Evolutionary conservation across 2,329 filamentous ascomycete genomes (phyloP).

Genomic region (Zelopaecilomyces penicillatus): DNA sequence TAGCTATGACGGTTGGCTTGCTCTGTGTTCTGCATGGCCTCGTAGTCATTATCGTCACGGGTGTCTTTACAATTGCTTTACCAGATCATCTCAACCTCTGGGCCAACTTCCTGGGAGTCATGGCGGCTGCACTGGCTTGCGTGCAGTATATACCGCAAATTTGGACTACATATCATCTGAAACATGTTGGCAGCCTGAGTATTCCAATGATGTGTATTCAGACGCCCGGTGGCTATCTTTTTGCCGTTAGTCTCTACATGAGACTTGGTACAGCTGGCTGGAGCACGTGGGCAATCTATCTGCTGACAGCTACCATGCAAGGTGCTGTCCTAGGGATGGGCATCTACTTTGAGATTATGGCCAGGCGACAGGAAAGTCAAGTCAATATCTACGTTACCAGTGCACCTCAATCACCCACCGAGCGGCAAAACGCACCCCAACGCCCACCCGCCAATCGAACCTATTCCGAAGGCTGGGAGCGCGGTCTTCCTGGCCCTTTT

Average conservation of each 20-base stretch:
- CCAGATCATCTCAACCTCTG: constrained; percentile 61
- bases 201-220: constrained; percentile 99
- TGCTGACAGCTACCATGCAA: constrained; percentile 80
- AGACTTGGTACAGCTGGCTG: constrained; percentile 76
- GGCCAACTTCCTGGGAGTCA: constrained; percentile 79
- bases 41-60: constrained; percentile 58
- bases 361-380: constrained; percentile 24
- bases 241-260: constrained; percentile 73
- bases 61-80: constrained; percentile 55
- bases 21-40: constrained; percentile 69
- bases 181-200: constrained; percentile 82
- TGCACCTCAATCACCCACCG: constrained; percentile 20
- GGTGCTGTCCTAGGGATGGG: constrained; percentile 73
- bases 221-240: constrained; percentile 85
- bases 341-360: constrained; percentile 61
- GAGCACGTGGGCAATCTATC: constrained; percentile 91
- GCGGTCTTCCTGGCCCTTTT: constrained; percentile 41
- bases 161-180: constrained; percentile 76
- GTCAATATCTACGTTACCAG: constrained; percentile 15
- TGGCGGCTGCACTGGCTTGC: constrained; percentile 68
- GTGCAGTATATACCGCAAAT: constrained; percentile 96
- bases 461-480: constrained; percentile 43
- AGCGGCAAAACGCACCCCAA: constrained; percentile 19
- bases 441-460: constrained; percentile 33
- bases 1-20: constrained; percentile 66